Conservation (phyloP, 495 filamentous ascomycete genomes). For the Aspergillus leporis region DNA sequence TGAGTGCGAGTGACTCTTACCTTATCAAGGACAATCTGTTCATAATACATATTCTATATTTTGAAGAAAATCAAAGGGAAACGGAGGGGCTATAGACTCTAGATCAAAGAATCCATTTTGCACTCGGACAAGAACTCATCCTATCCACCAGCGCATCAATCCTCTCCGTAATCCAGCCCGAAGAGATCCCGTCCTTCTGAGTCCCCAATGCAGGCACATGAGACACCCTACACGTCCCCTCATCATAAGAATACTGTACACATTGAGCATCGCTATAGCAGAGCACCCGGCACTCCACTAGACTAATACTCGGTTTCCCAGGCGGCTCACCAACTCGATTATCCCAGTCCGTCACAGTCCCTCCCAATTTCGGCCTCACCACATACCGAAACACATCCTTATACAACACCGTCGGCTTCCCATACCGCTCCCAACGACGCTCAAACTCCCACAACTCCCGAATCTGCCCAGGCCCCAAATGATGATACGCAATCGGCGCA, state of each 20-base stretch:
- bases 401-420: constrained; percentile 10
- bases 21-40: neutral
- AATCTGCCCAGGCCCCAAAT: constrained; percentile 44
- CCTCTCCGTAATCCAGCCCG: constrained; percentile 34
- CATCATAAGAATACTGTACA: constrained; percentile 39
- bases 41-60: neutral
- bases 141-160: constrained; percentile 24
- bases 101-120: neutral
- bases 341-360: constrained; percentile 31
- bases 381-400: constrained; percentile 17
- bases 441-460: constrained; percentile 41
- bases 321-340: constrained; percentile 21
- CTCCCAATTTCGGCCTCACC: constrained; percentile 3
- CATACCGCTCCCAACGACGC: constrained; percentile 33
- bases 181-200: constrained; percentile 14
- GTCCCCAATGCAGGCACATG: constrained; percentile 20
- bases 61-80: too few relatives aligned
- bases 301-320: constrained; percentile 9
- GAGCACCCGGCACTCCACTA: constrained; percentile 34
- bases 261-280: constrained; percentile 38
- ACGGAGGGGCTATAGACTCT: neutral
- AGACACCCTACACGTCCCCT: constrained; percentile 32
- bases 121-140: constrained; percentile 7
- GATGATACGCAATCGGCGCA: constrained; percentile 49
- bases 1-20: neutral